Evolutionary conservation across 2,329 filamentous ascomycete species (phyloP).

Genomic region (Scytalidium lignicola): DNA sequence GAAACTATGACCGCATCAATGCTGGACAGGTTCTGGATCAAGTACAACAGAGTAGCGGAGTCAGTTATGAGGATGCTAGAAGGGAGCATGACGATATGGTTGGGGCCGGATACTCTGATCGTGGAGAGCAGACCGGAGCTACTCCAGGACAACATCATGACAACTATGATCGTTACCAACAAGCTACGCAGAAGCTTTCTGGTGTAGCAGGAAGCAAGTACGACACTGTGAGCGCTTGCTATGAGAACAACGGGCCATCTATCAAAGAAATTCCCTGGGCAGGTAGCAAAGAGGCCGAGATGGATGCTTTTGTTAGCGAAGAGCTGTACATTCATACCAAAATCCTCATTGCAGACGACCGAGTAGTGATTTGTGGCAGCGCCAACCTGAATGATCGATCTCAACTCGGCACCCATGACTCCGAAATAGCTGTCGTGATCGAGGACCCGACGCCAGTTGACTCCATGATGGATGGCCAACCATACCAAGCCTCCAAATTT

Average conservation of each 20-base stretch:
- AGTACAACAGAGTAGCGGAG: conserved; percentile 58
- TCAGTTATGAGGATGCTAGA: conserved; percentile 62
- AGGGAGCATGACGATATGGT: conserved; percentile 57
- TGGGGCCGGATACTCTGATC: conserved; percentile 37
- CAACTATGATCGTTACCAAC: conserved; percentile 57
- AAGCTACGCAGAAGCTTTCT: conserved; percentile 51
- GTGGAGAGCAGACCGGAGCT: conserved; percentile 31
- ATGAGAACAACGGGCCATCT: conserved; percentile 73
- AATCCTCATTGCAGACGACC: conserved; percentile 76
- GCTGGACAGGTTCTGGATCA: conserved; percentile 54
- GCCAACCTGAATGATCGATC: conserved; percentile 58
- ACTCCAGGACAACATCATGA: conserved; percentile 27
- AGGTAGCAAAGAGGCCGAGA: conserved; percentile 49
- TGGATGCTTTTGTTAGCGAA: conserved; percentile 57
- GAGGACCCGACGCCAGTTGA: conserved; percentile 69
- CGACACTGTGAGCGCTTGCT: conserved; percentile 74
- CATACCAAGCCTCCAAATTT: conserved; percentile 68
- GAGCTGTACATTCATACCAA: conserved; percentile 63
- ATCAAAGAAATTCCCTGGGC: conserved; percentile 55
- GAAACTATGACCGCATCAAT: conserved; percentile 82
- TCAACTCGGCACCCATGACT: conserved; percentile 79
- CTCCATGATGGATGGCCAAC: conserved; percentile 66
- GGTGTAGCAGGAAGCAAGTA: conserved; percentile 48
- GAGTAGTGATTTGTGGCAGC: conserved; percentile 73
- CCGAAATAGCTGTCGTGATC: conserved; percentile 84